These are phyloP conservation scores for Dictyostelium capitatum DNA, from an alignment of 78 protist species.

Conservation along the genomic window DNA sequence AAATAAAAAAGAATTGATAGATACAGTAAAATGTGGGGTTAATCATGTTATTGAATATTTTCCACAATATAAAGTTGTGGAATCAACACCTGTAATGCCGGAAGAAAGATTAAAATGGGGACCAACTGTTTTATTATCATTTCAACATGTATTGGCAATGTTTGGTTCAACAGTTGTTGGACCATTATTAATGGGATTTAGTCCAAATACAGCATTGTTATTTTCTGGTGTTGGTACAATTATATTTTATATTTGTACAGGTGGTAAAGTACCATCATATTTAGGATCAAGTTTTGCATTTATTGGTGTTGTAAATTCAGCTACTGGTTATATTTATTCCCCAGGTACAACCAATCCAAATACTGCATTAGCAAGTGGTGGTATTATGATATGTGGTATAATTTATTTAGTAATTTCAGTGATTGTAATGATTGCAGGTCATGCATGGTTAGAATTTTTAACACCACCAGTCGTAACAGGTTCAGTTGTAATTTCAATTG, in stretches of 20 bases:
- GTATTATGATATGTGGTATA: conserved; percentile 33
- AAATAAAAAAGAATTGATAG: neutral
- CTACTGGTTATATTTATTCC: conserved; percentile 13
- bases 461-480: conserved; percentile 55
- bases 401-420: conserved; percentile 13
- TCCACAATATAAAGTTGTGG: conserved; percentile 43
- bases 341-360: conserved; percentile 19
- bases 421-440: conserved; percentile 26
- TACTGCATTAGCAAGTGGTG: conserved; percentile 16
- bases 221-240: conserved; percentile 44
- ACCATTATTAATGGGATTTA: conserved; percentile 41
- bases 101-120: conserved; percentile 18
- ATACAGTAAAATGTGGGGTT: neutral
- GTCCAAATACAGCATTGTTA: neutral
- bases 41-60: conserved; percentile 3
- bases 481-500: conserved; percentile 19
- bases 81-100: neutral
- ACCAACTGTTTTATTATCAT: neutral
- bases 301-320: conserved; percentile 45
- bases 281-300: conserved; percentile 57
- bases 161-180: conserved; percentile 33
- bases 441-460: conserved; percentile 26
- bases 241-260: conserved; percentile 36
- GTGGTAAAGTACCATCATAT: conserved; percentile 28
- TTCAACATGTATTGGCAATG: conserved; percentile 75